Evolutionary conservation across 495 filamentous ascomycete genomes (phyloP).

Genomic region (Penicillium malachiteum): DNA sequence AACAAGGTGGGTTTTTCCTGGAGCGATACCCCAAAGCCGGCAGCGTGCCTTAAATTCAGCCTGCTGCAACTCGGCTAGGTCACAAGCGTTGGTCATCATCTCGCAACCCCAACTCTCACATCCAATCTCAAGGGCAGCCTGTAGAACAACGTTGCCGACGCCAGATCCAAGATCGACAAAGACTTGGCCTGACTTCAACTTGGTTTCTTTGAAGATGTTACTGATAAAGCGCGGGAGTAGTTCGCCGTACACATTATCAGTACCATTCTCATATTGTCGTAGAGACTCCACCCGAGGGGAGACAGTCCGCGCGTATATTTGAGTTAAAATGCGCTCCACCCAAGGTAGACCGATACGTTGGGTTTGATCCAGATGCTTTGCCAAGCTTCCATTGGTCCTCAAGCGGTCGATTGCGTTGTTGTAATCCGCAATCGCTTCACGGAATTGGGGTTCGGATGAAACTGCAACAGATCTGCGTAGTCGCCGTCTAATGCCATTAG

Average conservation of each 20-base stretch:
- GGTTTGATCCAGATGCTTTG: slow-evolving; percentile 63
- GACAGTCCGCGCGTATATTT: slow-evolving; percentile 89
- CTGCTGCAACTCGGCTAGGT: slow-evolving; percentile 81
- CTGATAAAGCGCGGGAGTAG: slow-evolving; percentile 81
- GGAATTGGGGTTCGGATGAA: slow-evolving; percentile 64
- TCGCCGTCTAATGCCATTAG: slow-evolving; percentile 67
- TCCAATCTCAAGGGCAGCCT: slow-evolving; percentile 89
- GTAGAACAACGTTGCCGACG: slow-evolving; percentile 91
- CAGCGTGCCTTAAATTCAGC: slow-evolving; percentile 82
- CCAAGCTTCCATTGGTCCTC: slow-evolving; percentile 63
- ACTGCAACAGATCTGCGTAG: slow-evolving; percentile 67
- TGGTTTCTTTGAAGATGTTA: slow-evolving; percentile 73
- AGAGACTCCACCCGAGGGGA: slow-evolving; percentile 81
- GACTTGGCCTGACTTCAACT: slow-evolving; percentile 72
- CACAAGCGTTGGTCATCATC: slow-evolving; percentile 84
- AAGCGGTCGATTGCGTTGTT: slow-evolving; percentile 64
- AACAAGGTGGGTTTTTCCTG: slow-evolving; percentile 76
- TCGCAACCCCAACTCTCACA: slow-evolving; percentile 97
- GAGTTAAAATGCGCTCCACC: slow-evolving; percentile 77
- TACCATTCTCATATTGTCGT: slow-evolving; percentile 79
- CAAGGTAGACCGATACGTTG: slow-evolving; percentile 65
- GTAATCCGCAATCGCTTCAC: slow-evolving; percentile 68
- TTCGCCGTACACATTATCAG: slow-evolving; percentile 92
- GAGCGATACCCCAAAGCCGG: slow-evolving; percentile 81
- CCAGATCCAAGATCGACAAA: slow-evolving; percentile 95